Evolutionary conservation across 306 rosid genomes (phyloP), one percentile per base, ranked within the genome.

Genomic region (Pterocarpus macrocarpus): DNA sequence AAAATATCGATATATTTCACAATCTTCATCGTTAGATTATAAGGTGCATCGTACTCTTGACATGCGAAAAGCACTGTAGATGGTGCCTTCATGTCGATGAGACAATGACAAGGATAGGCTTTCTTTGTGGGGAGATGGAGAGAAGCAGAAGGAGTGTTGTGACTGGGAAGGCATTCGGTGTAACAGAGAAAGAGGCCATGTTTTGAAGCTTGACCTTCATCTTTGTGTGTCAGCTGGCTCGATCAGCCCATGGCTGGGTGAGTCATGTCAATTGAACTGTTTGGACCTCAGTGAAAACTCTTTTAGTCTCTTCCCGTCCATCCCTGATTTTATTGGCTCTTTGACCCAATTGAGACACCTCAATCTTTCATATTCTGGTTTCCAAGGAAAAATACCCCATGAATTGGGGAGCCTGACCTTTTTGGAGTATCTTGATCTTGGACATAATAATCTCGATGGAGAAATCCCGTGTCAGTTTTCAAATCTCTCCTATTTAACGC

Each of bases 141-240:
- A 7, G 16, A 57, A 38, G 2, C 34, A 55, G 2, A 56, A 43
- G 16, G 52, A 73, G 43, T 73, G 77, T 16, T 73, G 77, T 61
- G 56, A 38, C 0, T 75, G 70, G 71, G 12, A 58, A 58, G 34
- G 5, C 35, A 2, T 58, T 58, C 35, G 5, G 35, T 58, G 64
- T 58, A 58, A 35, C 64, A 58, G 22, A 13, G 14, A 58, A 58
- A 58, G 35, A 22, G 64, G 64, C 15, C 64, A n/a, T 53, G 58
- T 53, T 14, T 53, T 53, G 58, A 13, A 14, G 58, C 58, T 53
- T 53, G 22, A 53, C 3, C 58, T 53, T 10, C 58, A 53, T 53
- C 2, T 15, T 49, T 10, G 2, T 13, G 55, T 53, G 2, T 14
- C 22, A n/a, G 22, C n/a, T 53, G 9, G 35, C 64, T 58, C 64